Conservation (phyloP, 805 yeast species). For the Metschnikowia baotianmanensis region DNA sequence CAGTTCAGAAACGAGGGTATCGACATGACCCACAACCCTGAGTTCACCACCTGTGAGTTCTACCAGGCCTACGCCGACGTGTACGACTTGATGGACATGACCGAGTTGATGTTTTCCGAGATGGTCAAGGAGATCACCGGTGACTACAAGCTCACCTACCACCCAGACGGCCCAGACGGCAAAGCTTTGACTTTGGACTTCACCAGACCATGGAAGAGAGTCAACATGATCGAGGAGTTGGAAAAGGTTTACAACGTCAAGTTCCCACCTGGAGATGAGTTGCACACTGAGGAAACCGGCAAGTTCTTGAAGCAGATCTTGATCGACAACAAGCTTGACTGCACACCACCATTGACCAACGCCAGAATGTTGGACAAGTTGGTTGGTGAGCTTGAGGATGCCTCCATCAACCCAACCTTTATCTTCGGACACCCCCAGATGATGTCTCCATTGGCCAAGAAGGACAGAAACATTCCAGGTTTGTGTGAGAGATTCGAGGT, state of each 20-base stretch:
- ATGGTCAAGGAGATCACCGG: constrained; percentile 97
- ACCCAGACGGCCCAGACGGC: constrained; percentile 92
- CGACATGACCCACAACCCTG: constrained; percentile 98
- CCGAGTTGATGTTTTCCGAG: constrained; percentile 90
- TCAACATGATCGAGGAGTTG: constrained; percentile 94
- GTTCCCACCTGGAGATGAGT: constrained; percentile 94
- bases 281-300: constrained; percentile 93
- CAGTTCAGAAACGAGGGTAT: constrained; percentile 99
- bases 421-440: constrained; percentile 98
- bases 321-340: constrained; percentile 77
- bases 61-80: constrained; percentile 98
- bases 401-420: constrained; percentile 94
- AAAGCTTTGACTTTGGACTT: constrained; percentile 79
- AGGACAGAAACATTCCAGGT: constrained; percentile 89
- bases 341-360: constrained; percentile 91
- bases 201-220: constrained; percentile 97
- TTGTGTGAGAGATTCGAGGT: constrained; percentile 98
- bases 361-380: constrained; percentile 98
- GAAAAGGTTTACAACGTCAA: constrained; percentile 82
- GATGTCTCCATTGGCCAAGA: constrained; percentile 99
- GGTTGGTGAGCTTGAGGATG: constrained; percentile 94
- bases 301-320: constrained; percentile 80
- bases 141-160: constrained; percentile 78
- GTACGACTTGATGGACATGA: constrained; percentile 91
- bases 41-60: constrained; percentile 98